Evolutionary conservation across 345 rosid genomes (phyloP), one percentile per base, ranked within the genome.

Genomic region (Arabidopsis thaliana): DNA sequence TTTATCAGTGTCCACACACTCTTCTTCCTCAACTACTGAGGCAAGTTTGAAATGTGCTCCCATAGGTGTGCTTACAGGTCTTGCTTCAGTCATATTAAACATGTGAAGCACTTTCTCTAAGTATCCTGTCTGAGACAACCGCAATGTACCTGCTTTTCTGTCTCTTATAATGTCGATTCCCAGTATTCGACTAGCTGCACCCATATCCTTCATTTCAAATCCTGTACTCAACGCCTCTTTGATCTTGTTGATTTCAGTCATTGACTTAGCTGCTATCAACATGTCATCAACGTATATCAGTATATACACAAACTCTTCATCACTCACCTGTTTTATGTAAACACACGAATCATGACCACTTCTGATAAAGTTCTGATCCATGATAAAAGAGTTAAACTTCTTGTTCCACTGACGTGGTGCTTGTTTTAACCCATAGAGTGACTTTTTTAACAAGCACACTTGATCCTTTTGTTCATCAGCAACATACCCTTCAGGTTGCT

Each of bases 11-110:
- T 52, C 8, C 0, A 52, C 7, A 25, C 58, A 52, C 0, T 52
- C 34, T 0, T 3, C 3, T 0, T 51, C n/a, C 2, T 11, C 1
- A 2, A 1, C 16, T 0, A 20, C 42, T 1, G 4, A 8, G 0
- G 1, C 0, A 4, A 51, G 11, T 1, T 51, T 58, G 0, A 33
- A 16, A 4, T 58, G 22, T 3, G 24, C 10, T 34, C 42, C 25
- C 16, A 20, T 34, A 0, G 61, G 11, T 1, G 40, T 24, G 5
- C 6, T 11, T 10, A 11, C 12, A 0, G 3, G 0, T 0, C n/a
- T n/a, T 0, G 61, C 23, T 6, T 32, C 12, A 1, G 1, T 0
- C 23, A 56, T 14, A 0, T 14, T 30, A 1, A 33, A 56, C 2
- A 23, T 7, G 0, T n/a, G 1, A 0, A 56, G 0, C 0, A 56